Percentiles rank a stretch among this genome's conserved stretches.
These are phyloP conservation scores for Kwoniella dejecticola DNA, from an alignment of 768 basidiomycete species.

Conservation along the genomic window DNA sequence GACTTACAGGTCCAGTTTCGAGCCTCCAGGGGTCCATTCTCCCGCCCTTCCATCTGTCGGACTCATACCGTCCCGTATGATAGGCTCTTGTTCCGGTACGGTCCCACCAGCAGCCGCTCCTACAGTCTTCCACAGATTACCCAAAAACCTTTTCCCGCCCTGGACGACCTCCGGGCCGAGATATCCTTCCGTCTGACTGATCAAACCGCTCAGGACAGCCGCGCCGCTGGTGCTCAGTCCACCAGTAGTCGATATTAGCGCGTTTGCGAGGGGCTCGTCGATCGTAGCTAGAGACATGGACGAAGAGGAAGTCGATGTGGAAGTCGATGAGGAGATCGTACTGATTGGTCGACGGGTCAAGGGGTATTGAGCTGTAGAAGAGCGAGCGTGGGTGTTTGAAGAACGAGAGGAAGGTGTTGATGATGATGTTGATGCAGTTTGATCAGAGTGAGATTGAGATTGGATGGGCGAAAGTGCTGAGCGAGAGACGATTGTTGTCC, in stretches of 20 bases:
- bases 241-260: slow-evolving; percentile 8
- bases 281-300: slow-evolving; percentile 23
- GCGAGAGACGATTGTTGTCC: slow-evolving; percentile 43
- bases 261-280: slow-evolving; percentile 4
- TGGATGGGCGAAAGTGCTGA: slow-evolving; percentile 22
- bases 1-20: slow-evolving; percentile 21
- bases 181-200: slow-evolving; percentile 22
- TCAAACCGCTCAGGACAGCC: slow-evolving; percentile 8
- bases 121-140: slow-evolving; percentile 43
- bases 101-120: slow-evolving; percentile 46
- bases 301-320: slow-evolving; percentile 31
- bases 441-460: no score
- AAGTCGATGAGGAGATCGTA: slow-evolving; percentile 28
- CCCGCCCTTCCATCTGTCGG: background rate
- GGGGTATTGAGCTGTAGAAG: slow-evolving; percentile 3
- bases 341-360: slow-evolving; percentile 7
- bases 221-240: slow-evolving; percentile 6
- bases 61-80: background rate
- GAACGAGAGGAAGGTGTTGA: background rate
- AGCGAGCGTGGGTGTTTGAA: background rate
- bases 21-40: slow-evolving; percentile 9
- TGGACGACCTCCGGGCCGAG: slow-evolving; percentile 28
- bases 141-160: slow-evolving; percentile 45
- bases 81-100: slow-evolving; percentile 27
- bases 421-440: slow-evolving; percentile 5